Evolutionary conservation across 805 yeast species (phyloP), one percentile per base, ranked within the genome.

Genomic region (Isabelozyma pseudorhagii): DNA sequence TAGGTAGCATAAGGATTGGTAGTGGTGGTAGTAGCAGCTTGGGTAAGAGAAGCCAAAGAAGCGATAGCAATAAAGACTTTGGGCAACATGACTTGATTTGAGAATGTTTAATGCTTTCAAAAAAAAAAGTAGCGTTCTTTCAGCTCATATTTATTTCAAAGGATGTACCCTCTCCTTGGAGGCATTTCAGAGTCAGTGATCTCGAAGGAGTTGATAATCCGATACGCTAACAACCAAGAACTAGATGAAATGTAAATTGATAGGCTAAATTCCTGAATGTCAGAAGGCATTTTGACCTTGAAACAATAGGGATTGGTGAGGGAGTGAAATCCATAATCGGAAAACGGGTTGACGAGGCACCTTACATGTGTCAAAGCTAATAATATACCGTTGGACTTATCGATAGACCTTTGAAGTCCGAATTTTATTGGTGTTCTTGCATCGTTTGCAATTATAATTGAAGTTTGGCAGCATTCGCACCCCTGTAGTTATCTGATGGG

Each of bases 1-100:
- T 60, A 69, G 42, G 66, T 65, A 21, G 64, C 53, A 52, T 58
- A 72, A 13, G 59, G 62, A 50, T 61, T 60, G 13, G 44, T 52
- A 31, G 56, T 51, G 36, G 56, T 51, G 27, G 62, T 13, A 4
- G 36, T 9, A 31, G 36, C 54, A 34, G 55, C 47, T 39, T 39
- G 41, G 14, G 14, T 14, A 39, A 39, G 41, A 4, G 41, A 9
- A 11, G 31, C 17, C 47, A 59, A 38, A 42, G 54, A 41, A 34
- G 57, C 44, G 43, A 56, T 53, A 34, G 54, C 36, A 13, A 55
- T 46, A 41, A 46, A 43, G 34, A 51, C 17, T 36, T 52, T 25
- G 31, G 50, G 50, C 50, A 51, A 48, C 62, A 58, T 39, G 41
- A 18, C 11, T 11, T 15, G 11, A 39, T 39, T 39, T 39, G 41